phyloP scores from a whole-genome alignment of 2,329 filamentous ascomycete species.

The Ceratocystis lukuohia region DNA sequence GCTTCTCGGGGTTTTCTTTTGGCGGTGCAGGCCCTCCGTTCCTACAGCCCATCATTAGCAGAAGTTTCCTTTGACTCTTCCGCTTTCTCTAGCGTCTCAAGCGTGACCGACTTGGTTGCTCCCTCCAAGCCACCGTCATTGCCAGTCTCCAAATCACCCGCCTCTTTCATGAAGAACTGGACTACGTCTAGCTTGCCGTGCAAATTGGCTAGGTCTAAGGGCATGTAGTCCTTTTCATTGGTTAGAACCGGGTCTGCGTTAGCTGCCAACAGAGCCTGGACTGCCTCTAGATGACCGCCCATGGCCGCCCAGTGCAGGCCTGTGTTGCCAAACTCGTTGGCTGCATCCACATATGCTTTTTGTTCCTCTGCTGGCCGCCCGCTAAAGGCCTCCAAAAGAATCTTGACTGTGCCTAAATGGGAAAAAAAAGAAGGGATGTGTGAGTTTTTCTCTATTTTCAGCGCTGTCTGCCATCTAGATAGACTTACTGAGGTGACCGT shows the following conservation, averaged over 20 bases:
- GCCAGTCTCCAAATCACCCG: conserved; percentile 35
- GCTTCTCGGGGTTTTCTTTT: not conserved
- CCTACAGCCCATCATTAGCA: not conserved
- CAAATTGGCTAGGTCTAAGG: conserved; percentile 59
- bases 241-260: conserved; percentile 66
- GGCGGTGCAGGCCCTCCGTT: not conserved
- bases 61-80: conserved; percentile 10
- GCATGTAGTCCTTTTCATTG: conserved; percentile 75
- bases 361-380: conserved; percentile 29
- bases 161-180: conserved; percentile 43
- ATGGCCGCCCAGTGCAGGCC: conserved; percentile 87
- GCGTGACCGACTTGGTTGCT: conserved; percentile 23
- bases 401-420: conserved; percentile 32
- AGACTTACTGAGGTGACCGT: conserved; percentile 62
- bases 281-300: conserved; percentile 70
- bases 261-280: conserved; percentile 56
- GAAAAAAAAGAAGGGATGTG: not conserved
- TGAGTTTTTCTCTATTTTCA: not conserved
- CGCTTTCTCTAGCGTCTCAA: conserved; percentile 18
- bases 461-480: not conserved
- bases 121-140: conserved; percentile 25
- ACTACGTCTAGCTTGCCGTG: conserved; percentile 54
- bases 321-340: conserved; percentile 78
- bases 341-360: conserved; percentile 47
- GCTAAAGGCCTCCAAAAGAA: conserved; percentile 33